Base-by-base conservation (phyloP, 164 flowering plant species). In the Cinnamomum micranthum region DNA sequence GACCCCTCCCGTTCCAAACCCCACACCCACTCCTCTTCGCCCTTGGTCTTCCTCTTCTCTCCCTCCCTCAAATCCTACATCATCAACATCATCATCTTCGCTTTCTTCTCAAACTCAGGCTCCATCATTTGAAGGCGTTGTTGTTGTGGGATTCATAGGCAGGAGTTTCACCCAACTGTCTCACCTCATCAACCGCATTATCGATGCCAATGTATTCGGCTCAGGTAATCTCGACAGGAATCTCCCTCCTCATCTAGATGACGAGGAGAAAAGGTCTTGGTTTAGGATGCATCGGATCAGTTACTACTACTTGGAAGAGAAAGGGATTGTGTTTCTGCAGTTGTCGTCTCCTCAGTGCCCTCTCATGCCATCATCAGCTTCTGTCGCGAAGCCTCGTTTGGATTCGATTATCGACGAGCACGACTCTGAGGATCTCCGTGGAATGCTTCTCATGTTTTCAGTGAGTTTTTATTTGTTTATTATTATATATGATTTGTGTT, bases 101-200 rank as follows among this genome's bases (percentile, higher is more conserved):
- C 69, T 84, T 0, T 33, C 74, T 5, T 71, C 84, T 1, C 79
- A 70, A 0, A 69, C 86, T 50, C 81, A 78, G 14, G 64, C 71
- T 19, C 75, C 78, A 25, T 27, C 70, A 15, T 25, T 55, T 2
- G 85, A 85, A 17, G 90, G 92, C 76, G 90, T 91, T 65, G 90
- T 90, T 3, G 98, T 91, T 28, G 92, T 92, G 2, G 97, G 98
- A 2, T 88, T 94, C 77, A 77, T 94, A 22, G 88, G 91, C 33
- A 79, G 81, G 50, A 80, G 88, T 33, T 75, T 83, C 66, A 82
- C 79, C 35, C 85, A 86, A 67, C 80, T 88, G 1, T 55, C 88
- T 33, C 90, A 88, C 31, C 78, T 94, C 69, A 80, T 90, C 66
- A 92, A 92, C 81, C 83, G 91, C 73, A 81, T 91, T 24, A 73